Percentiles rank a stretch among this genome's conserved stretches.
These are phyloP conservation scores for Epichloe baconii DNA, from an alignment of 2,329 filamentous ascomycete species.

Conservation along the genomic window DNA sequence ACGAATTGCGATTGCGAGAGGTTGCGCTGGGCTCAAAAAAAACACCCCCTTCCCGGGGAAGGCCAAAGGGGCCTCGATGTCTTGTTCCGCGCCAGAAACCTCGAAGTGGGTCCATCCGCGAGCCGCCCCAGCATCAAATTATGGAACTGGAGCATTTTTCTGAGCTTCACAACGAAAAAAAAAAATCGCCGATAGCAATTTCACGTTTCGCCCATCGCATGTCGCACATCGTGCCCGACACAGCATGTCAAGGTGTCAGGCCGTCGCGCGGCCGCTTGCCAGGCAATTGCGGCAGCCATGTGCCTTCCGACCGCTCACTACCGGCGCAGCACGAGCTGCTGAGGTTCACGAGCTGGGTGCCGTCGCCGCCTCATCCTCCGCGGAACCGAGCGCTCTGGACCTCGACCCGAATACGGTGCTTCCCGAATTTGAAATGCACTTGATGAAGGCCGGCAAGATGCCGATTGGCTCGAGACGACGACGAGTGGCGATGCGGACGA, in stretches of 20 bases:
- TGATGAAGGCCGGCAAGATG: conserved; percentile 54
- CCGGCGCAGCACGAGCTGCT: conserved; percentile 19
- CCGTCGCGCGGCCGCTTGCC: conserved; percentile 42
- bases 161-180: background rate
- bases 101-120: conserved; percentile 12
- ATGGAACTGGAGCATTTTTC: conserved; percentile 5
- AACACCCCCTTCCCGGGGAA: too few species aligned
- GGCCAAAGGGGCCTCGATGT: conserved; percentile 8
- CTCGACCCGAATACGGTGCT: conserved; percentile 58
- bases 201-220: background rate
- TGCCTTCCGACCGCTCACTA: conserved; percentile 23
- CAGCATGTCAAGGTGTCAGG: conserved; percentile 46
- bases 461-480: conserved; percentile 78
- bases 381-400: conserved; percentile 25
- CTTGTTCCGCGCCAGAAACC: conserved; percentile 14
- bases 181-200: background rate
- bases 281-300: conserved; percentile 35
- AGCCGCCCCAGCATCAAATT: background rate
- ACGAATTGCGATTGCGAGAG: conserved; percentile 3
- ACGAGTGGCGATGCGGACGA: conserved; percentile 55
- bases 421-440: conserved; percentile 43
- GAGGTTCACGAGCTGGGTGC: conserved; percentile 12
- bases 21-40: background rate
- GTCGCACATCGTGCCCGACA: conserved; percentile 1
- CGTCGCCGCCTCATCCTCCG: conserved; percentile 4